Evolutionary conservation across 768 basidiomycete species (phyloP).

Genomic region (Kwoniella bestiolae): DNA sequence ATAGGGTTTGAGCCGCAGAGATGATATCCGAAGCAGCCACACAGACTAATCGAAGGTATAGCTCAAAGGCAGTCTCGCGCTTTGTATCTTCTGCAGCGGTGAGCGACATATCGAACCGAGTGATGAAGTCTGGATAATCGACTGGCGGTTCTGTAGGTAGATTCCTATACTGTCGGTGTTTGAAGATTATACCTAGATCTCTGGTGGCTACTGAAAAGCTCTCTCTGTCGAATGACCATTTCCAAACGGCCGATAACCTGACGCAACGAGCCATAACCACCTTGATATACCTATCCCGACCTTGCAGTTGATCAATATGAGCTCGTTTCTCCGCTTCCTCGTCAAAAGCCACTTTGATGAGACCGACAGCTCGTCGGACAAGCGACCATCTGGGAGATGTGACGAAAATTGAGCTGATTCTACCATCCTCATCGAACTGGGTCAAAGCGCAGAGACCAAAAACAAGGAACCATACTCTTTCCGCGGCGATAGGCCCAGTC

Average conservation of each 20-base stretch:
- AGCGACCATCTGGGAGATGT: slow-evolving; percentile 66
- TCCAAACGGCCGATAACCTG: slow-evolving; percentile 73
- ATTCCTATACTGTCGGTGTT: slow-evolving; percentile 74
- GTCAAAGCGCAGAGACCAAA: slow-evolving; percentile 75
- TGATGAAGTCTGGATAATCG: slow-evolving; percentile 76
- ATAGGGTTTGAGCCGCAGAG: slow-evolving; percentile 26
- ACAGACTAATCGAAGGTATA: slow-evolving; percentile 81
- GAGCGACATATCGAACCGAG: slow-evolving; percentile 63
- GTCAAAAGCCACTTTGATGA: slow-evolving; percentile 63
- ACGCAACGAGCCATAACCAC: slow-evolving; percentile 74
- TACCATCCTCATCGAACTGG: slow-evolving; percentile 72
- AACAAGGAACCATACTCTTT: slow-evolving; percentile 72
- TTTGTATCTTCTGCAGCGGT: slow-evolving; percentile 62
- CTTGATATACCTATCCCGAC: slow-evolving; percentile 73
- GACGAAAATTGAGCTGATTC: slow-evolving; percentile 61
- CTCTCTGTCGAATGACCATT: slow-evolving; percentile 69
- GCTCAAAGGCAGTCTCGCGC: slow-evolving; percentile 72
- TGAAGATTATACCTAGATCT: slow-evolving; percentile 72
- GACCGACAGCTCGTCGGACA: slow-evolving; percentile 65
- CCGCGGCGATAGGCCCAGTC: slow-evolving; percentile 59
- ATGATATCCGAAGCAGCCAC: slow-evolving; percentile 62
- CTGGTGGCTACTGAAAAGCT: slow-evolving; percentile 64
- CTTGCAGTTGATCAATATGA: slow-evolving; percentile 61
- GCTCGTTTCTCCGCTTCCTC: slow-evolving; percentile 58
- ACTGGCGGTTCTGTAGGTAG: slow-evolving; percentile 64